Conservation (phyloP, 805 yeast genomes). For the Ogataea nakhonphanomensis region DNA sequence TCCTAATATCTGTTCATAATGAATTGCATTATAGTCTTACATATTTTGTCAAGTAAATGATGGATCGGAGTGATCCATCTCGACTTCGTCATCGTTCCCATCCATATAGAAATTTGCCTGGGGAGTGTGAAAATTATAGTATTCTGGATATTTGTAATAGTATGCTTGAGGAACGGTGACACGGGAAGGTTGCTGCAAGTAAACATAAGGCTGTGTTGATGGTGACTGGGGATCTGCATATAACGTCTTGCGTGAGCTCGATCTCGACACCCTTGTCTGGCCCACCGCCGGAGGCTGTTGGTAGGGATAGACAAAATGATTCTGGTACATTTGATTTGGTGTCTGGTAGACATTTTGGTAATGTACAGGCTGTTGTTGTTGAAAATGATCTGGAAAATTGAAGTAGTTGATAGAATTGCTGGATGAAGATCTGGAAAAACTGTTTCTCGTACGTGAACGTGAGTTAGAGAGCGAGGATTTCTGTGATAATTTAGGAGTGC, state of each 20-base stretch:
- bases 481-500: neutral
- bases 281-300: slow-evolving; percentile 7
- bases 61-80: neutral
- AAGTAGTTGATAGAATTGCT: slow-evolving; percentile 15
- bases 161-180: slow-evolving; percentile 5
- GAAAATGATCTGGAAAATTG: slow-evolving; percentile 9
- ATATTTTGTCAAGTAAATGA: neutral
- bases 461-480: neutral
- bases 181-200: slow-evolving; percentile 7
- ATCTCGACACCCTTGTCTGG: slow-evolving; percentile 6
- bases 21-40: too few relatives aligned
- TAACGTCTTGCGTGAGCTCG: slow-evolving; percentile 9
- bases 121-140: slow-evolving; percentile 3
- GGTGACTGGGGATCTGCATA: slow-evolving; percentile 4
- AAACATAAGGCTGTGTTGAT: slow-evolving; percentile 9
- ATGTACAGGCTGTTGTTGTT: slow-evolving; percentile 5
- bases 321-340: slow-evolving; percentile 5
- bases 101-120: slow-evolving; percentile 7
- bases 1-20: slow-evolving; percentile 17
- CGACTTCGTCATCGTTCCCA: slow-evolving; percentile 5
- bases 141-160: slow-evolving; percentile 7
- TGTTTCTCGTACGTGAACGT: slow-evolving; percentile 2
- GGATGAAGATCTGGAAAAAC: slow-evolving; percentile 18
- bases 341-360: slow-evolving; percentile 11
- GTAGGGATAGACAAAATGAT: slow-evolving; percentile 5